Base-by-base conservation (phyloP, 2,329 filamentous ascomycete species). In the Cyanodermella asteris region DNA sequence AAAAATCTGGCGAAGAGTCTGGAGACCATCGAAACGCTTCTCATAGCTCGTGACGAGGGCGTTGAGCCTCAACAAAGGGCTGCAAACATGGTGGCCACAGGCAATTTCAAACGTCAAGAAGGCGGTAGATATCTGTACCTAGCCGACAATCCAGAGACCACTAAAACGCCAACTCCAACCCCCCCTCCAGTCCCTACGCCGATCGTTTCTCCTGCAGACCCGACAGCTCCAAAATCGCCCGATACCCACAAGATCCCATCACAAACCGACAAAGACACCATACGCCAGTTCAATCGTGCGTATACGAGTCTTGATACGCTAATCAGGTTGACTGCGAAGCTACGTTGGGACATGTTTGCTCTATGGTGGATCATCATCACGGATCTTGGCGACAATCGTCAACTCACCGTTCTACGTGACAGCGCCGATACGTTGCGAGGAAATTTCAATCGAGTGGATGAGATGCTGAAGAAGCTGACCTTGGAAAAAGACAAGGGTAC, bases 31-130 rank as follows among this genome's bases (percentile, higher is more conserved):
- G 15, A 28, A 5, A 8, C 19, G 1, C 22, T 33, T 5, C 23
- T 38, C 2, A 28, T 25, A 7, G 28, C 30, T 5, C 20, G 24
- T 5, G 34, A 35, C 19, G 36, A 39, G 12, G 21, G 23, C 15
- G 23, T 36, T n/a, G 33, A 37, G 8, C 20, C 22, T 5, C 33
- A 34, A 8, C 20, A 26, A 3, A 19, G 31, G 22, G 37, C 37
- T 7, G 18, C 20, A 13, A 35, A 39, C 28, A 22, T 33, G 18
- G 12, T 38, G 18, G 26, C 26, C 8, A 32, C 29, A n/a, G 26
- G 23, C 13, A 35, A 36, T 20, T 37, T 25, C 22, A 13, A 8
- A 5, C 17, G 12, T 5, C 14, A 13, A 3, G n/a, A 13, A 13
- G 29, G 28, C 4, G 32, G 30, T 4, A 19, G 16, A 9, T 14